These are phyloP conservation scores for Epichloe sibirici DNA, from an alignment of 2,329 filamentous ascomycete species.

Conservation along the genomic window DNA sequence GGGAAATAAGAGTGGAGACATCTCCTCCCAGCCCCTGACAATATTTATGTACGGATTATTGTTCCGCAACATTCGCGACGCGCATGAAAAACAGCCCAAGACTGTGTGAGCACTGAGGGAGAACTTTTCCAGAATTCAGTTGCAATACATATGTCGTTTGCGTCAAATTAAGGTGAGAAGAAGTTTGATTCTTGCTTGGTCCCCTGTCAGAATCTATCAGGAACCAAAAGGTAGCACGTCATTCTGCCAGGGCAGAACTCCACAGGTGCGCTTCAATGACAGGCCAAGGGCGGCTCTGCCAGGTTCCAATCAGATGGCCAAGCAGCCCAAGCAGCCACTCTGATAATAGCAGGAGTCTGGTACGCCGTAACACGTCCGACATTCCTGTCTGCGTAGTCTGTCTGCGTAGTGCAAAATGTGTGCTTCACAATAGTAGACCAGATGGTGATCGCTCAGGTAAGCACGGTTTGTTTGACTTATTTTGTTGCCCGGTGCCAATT, in stretches of 20 bases:
- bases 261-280: too few species aligned
- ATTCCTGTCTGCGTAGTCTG: background rate
- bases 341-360: background rate
- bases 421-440: too few species aligned
- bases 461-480: background rate
- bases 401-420: background rate
- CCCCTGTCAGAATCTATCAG: background rate
- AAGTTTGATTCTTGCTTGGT: too few species aligned
- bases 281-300: background rate
- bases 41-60: background rate
- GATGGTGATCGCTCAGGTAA: background rate
- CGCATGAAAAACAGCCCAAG: too few species aligned
- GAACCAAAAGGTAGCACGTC: background rate
- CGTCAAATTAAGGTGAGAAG: too few species aligned
- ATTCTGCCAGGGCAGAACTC: background rate
- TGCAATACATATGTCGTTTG: too few species aligned
- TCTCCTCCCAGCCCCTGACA: conserved; percentile 3
- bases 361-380: too few species aligned
- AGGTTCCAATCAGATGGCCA: background rate
- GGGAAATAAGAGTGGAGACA: background rate
- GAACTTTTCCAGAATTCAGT: too few species aligned
- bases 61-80: too few species aligned
- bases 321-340: background rate
- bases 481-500: too few species aligned
- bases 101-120: too few species aligned